Evolutionary conservation across 1,284 basidiomycete species (phyloP).

Genomic region (Cryptococcus depauperatus): DNA sequence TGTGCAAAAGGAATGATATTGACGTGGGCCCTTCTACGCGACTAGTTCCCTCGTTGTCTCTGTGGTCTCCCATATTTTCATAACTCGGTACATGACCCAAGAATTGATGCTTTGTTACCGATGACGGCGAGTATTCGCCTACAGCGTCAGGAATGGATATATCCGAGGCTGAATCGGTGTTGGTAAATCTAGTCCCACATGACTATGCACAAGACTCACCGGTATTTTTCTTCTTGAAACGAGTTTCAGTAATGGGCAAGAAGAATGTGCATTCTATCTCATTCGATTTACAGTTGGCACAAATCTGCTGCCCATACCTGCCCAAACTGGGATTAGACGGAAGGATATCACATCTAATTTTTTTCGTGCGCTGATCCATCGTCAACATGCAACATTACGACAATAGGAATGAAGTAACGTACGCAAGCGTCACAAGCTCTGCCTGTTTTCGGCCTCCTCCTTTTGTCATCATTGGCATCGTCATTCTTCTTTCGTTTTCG

Average conservation of each 20-base stretch:
- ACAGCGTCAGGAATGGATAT: too few species aligned
- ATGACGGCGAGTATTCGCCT: background rate
- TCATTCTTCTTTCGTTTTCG: slow-evolving; percentile 16
- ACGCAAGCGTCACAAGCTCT: slow-evolving; percentile 45
- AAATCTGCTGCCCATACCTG: slow-evolving; percentile 28
- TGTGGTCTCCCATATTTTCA: background rate
- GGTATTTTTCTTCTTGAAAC: slow-evolving; percentile 78
- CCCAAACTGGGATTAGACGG: slow-evolving; percentile 11
- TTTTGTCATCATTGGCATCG: slow-evolving; percentile 22
- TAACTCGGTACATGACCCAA: slow-evolving; percentile 2
- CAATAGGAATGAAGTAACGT: too few species aligned
- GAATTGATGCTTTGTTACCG: background rate
- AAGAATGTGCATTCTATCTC: slow-evolving; percentile 91
- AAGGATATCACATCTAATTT: slow-evolving; percentile 58
- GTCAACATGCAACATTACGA: background rate
- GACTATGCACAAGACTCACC: slow-evolving; percentile 13
- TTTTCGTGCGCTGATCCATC: slow-evolving; percentile 60
- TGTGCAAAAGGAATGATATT: slow-evolving; percentile 77
- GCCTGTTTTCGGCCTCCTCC: slow-evolving; percentile 43
- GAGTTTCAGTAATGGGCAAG: slow-evolving; percentile 93
- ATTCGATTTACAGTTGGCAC: slow-evolving; percentile 55
- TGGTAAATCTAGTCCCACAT: too few species aligned
- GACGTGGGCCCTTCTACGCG: slow-evolving; percentile 58
- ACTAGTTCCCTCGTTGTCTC: slow-evolving; percentile 1
- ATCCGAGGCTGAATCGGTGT: too few species aligned